Base-by-base conservation (phyloP, 2,329 filamentous ascomycete genomes). In the Phaeosphaeria sp. region DNA sequence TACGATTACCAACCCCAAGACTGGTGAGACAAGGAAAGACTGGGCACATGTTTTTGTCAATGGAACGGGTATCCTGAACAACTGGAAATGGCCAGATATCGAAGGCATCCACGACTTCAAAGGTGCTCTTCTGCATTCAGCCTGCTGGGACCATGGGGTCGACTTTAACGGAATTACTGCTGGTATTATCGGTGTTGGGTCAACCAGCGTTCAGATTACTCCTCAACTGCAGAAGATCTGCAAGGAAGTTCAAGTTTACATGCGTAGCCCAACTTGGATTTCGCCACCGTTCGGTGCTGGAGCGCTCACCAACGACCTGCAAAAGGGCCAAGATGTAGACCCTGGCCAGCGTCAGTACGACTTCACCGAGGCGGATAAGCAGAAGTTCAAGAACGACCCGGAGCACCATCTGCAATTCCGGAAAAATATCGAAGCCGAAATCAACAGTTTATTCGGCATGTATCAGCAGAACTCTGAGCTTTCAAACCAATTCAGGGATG, bases 381-480 rank as follows among this genome's bases (percentile, higher is more conserved):
- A 85, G n/a, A 80, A 81, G 0, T 90, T 90, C 71, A 65, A 64
- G 2, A 79, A 84, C 46, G 80, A 91, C 62, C 86, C 89, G 0
- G 78, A 85, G 3, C 80, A 81, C 49, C 73, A 81, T 27, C 75
- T 90, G 18, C 76, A 80, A 56, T 82, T 82, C 62, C 77, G 80
- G 54, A 82, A 81, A 65, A 75, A 78, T 56, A 77, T 83, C 54
- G 81, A 83, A 56, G 77, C 78, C 39, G 81, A 82, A 56, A 77
- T 86, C 33, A 85, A 84, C 62, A 78, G 79, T 33, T 72, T 82
- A 2, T 86, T 85, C 72, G 80, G 81, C 48, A 81, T 85, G 71
- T 84, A 84, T 63, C 74, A 81, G 55, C 82, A 82, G 63, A 78
- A 78, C 22, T 79, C 78, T 0, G 64, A 77, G 50, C 78, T 83